phyloP scores from a whole-genome alignment of 129 eudicot species.

The Calendula officinalis region DNA sequence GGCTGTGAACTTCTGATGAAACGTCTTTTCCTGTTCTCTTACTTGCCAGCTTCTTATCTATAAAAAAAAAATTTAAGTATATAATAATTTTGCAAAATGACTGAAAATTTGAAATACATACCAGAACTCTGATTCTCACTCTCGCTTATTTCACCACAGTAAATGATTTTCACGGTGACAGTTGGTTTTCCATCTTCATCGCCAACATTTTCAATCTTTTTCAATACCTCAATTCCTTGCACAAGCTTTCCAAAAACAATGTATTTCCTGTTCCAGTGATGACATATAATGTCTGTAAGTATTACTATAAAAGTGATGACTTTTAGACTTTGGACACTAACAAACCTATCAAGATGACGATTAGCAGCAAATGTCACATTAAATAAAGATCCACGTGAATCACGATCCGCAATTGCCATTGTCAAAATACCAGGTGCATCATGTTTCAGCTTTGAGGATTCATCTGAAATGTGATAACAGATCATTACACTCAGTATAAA shows the following conservation, averaged over 20 bases:
- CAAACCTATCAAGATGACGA: conserved; percentile 82
- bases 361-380: conserved; percentile 66
- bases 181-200: conserved; percentile 80
- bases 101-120: conserved; percentile 9
- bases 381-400: conserved; percentile 82
- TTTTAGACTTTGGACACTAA: conserved; percentile 4
- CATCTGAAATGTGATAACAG: conserved; percentile 56
- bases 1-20: conserved; percentile 47
- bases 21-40: conserved; percentile 61
- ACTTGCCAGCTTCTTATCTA: conserved; percentile 48
- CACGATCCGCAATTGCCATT: conserved; percentile 87
- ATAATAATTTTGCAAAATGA: too few species aligned
- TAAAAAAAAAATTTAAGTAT: background rate
- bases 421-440: conserved; percentile 81
- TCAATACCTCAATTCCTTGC: conserved; percentile 71
- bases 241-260: conserved; percentile 85
- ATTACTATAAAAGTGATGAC: background rate
- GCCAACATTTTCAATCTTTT: conserved; percentile 79
- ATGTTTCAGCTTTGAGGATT: conserved; percentile 77
- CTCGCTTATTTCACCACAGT: conserved; percentile 68
- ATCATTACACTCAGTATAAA: background rate
- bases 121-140: conserved; percentile 53
- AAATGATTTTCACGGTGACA: conserved; percentile 76
- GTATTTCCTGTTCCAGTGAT: conserved; percentile 58
- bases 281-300: background rate